Percentiles rank a stretch among this genome's conserved stretches.
Conservation (phyloP, 768 basidiomycete species). For the Lyophyllum semitale region DNA sequence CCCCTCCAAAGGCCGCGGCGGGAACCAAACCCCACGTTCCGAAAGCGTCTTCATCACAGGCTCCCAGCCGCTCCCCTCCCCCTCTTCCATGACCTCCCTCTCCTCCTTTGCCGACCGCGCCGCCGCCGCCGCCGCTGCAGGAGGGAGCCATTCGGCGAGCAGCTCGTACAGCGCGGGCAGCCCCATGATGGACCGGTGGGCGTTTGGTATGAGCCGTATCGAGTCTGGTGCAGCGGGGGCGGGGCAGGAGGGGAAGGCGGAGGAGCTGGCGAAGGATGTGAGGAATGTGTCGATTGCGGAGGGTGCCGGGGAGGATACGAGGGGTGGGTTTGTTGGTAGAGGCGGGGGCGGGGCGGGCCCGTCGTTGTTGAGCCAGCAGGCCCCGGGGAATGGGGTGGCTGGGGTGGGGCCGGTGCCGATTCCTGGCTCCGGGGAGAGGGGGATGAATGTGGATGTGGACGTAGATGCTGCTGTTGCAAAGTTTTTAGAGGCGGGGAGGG, state of each 20-base stretch:
- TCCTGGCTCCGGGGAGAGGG: slow-evolving; percentile 10
- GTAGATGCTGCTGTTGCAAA: slow-evolving; percentile 17
- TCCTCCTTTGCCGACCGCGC: slow-evolving; percentile 14
- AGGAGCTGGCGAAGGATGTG: slow-evolving; percentile 39
- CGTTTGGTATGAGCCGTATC: slow-evolving; percentile 93
- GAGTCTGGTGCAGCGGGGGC: slow-evolving; percentile 20
- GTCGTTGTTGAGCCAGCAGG: slow-evolving; percentile 75
- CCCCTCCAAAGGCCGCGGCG: slow-evolving; percentile 88
- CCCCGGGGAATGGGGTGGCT: slow-evolving; percentile 37
- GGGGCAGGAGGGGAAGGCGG: slow-evolving; percentile 17
- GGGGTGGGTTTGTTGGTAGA: slow-evolving; percentile 29
- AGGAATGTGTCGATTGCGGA: slow-evolving; percentile 37
- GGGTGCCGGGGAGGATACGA: slow-evolving; percentile 21
- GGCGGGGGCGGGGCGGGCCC: slow-evolving; percentile 45
- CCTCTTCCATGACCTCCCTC: slow-evolving; percentile 48
- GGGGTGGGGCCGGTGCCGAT: slow-evolving; percentile 27
- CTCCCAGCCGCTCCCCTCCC: slow-evolving; percentile 90
- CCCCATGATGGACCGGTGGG: slow-evolving; percentile 81
- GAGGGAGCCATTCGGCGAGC: slow-evolving; percentile 5
- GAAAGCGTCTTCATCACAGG: slow-evolving; percentile 85
- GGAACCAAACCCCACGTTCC: slow-evolving; percentile 90
- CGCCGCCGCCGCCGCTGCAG: neutral
- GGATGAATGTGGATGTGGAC: slow-evolving; percentile 17
- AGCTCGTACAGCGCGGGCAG: slow-evolving; percentile 46
- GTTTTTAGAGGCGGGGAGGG: slow-evolving; percentile 21